These are phyloP conservation scores for Penicillium sp. DNA, from an alignment of 2,329 filamentous ascomycete species.

Conservation along the genomic window DNA sequence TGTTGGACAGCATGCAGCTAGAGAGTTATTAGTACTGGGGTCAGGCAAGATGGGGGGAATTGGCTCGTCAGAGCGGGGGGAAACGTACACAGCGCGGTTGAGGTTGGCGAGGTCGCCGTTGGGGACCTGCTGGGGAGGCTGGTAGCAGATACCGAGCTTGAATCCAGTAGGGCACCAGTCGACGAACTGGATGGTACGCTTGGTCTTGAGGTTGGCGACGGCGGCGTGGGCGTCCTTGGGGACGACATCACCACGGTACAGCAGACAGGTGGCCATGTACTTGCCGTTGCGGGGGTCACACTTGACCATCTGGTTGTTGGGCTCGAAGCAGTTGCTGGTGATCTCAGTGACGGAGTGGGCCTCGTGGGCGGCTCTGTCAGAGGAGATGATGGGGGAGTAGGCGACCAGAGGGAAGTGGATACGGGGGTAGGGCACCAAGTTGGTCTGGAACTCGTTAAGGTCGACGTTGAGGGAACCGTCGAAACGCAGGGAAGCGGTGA, in stretches of 20 bases:
- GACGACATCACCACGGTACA: slow-evolving; percentile 98
- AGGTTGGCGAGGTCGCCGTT: slow-evolving; percentile 98
- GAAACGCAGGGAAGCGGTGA: slow-evolving; percentile 97
- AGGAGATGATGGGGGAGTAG: slow-evolving; percentile 91
- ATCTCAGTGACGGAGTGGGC: slow-evolving; percentile 98
- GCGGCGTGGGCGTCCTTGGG: slow-evolving; percentile 92
- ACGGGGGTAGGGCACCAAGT: slow-evolving; percentile 96
- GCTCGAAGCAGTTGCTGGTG: slow-evolving; percentile 98
- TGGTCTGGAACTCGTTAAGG: slow-evolving; percentile 99
- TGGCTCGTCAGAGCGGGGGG: not conserved
- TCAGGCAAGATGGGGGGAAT: not conserved
- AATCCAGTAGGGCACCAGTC: slow-evolving; percentile 99
- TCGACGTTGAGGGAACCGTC: slow-evolving; percentile 99
- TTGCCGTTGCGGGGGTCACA: slow-evolving; percentile 98
- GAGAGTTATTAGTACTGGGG: slow-evolving; percentile 26
- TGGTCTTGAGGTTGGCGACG: slow-evolving; percentile 96
- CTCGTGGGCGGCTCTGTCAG: slow-evolving; percentile 95
- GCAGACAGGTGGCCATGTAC: slow-evolving; percentile 98
- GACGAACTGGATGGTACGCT: slow-evolving; percentile 98
- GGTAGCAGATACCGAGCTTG: slow-evolving; percentile 99
- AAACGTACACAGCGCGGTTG: slow-evolving; percentile 90
- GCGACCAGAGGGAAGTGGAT: slow-evolving; percentile 99
- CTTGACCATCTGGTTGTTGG: slow-evolving; percentile 99
- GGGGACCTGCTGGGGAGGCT: slow-evolving; percentile 91
- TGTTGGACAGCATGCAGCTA: slow-evolving; percentile 92